Evolutionary conservation across 1,139 yeast species (phyloP).

Genomic region (Schizosaccharomyces versatilis): DNA sequence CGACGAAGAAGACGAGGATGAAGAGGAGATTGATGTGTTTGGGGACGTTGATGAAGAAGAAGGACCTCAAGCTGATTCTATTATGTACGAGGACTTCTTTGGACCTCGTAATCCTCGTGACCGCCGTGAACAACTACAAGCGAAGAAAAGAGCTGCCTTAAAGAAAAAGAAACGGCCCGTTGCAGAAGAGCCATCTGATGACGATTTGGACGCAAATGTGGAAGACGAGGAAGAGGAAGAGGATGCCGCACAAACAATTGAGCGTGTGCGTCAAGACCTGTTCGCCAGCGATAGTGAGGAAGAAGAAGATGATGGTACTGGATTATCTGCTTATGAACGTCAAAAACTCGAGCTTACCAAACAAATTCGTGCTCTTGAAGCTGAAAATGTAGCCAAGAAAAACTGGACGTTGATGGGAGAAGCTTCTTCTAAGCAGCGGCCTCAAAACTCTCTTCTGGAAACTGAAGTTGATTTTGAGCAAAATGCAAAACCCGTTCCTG

Average conservation of each 20-base stretch:
- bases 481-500: slow-evolving; percentile 69
- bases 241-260: slow-evolving; percentile 29
- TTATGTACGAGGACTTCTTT: slow-evolving; percentile 23
- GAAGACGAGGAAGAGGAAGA: slow-evolving; percentile 24
- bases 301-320: slow-evolving; percentile 16
- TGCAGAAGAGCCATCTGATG: slow-evolving; percentile 12
- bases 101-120: slow-evolving; percentile 18
- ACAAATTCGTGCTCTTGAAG: slow-evolving; percentile 60
- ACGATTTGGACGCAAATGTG: slow-evolving; percentile 15
- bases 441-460: slow-evolving; percentile 53
- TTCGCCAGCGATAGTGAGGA: slow-evolving; percentile 28
- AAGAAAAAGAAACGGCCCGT: slow-evolving; percentile 13
- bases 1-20: slow-evolving; percentile 7
- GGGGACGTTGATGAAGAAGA: slow-evolving; percentile 12
- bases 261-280: slow-evolving; percentile 33
- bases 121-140: slow-evolving; percentile 7
- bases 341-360: slow-evolving; percentile 56
- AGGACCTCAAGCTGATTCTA: slow-evolving; percentile 16
- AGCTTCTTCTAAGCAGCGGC: slow-evolving; percentile 59
- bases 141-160: slow-evolving; percentile 9
- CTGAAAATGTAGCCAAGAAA: slow-evolving; percentile 73
- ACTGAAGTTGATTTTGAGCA: slow-evolving; percentile 55
- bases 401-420: slow-evolving; percentile 93
- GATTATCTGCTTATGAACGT: slow-evolving; percentile 28
- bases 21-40: slow-evolving; percentile 8